Base-by-base conservation (phyloP, 73 alveolate genomes). In the Effrenium voratum region DNA sequence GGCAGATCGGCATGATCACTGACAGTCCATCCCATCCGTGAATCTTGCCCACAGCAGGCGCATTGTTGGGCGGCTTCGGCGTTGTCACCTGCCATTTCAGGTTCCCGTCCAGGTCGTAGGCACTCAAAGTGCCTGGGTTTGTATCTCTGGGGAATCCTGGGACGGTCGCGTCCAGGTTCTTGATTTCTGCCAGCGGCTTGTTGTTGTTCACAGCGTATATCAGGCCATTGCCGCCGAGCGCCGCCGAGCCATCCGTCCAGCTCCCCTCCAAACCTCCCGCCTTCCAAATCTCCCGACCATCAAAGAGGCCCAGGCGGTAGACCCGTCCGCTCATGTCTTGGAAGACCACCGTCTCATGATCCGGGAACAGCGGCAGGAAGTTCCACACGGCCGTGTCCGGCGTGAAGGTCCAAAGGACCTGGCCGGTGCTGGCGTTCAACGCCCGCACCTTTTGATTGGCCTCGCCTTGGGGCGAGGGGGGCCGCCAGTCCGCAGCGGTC, bases 301-400 rank as follows among this genome's bases (percentile, higher is more conserved):
- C 40, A 15, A 32, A 22, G 49, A 86, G 76, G 40, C 76, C 59
- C 82, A 86, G 5, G 47, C 66, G 94, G 82, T 86, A 86, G 82
- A 86, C 66, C 47, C 59, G 55, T 3, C 94, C 94, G 24, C 82
- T 57, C 94, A 86, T 86, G 44, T 86, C 94, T 36, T 86, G 94
- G 49, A 86, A 86, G 46, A 86, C 40, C 46, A 86, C 3, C 15
- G 40, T 59, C n/a, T 86, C 94, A 60, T 79, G 83, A 66, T 59
- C 82, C 24, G 76, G 81, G 46, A 86, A 86, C 68, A 86, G 38
- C 15, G 94, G 63, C 45, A 86, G 38, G 63, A 86, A 86, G 47
- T 86, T 86, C 94, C 94, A 86, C 38, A 86, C 94, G n/a, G 94
- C 47, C 38, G 36, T 49, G n/a, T 86, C 94, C 2, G 94, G 94